phyloP scores from a whole-genome alignment of 441 rosid species.

The Erodium trifolium region DNA sequence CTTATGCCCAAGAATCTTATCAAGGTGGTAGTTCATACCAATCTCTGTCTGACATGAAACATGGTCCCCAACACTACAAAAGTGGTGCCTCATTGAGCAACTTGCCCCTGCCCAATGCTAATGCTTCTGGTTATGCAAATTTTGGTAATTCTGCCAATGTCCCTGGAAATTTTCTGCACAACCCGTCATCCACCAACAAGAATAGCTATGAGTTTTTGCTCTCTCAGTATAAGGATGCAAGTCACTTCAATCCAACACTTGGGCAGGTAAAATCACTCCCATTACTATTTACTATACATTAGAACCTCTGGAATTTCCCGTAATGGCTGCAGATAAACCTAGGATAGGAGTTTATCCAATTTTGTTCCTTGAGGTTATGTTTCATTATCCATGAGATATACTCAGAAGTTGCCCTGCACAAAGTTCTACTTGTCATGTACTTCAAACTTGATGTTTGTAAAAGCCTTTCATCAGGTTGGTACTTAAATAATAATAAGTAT shows the following conservation, averaged over 20 bases:
- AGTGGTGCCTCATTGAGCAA: slow-evolving; percentile 19
- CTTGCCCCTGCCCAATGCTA: slow-evolving; percentile 20
- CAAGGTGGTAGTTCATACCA: slow-evolving; percentile 18
- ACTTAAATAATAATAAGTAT: background rate
- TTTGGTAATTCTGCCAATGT: slow-evolving; percentile 18
- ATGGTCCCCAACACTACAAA: slow-evolving; percentile 15
- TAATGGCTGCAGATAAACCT: background rate
- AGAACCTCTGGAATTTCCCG: background rate
- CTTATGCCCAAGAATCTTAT: slow-evolving; percentile 25
- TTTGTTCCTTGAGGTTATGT: background rate
- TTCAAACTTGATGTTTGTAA: background rate
- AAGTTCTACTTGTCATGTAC: background rate
- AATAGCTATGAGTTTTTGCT: slow-evolving; percentile 23
- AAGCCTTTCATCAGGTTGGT: background rate
- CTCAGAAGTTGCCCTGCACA: background rate
- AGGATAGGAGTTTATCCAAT: background rate
- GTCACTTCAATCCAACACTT: slow-evolving; percentile 14
- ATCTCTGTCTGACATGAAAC: slow-evolving; percentile 22
- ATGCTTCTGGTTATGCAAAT: slow-evolving; percentile 24
- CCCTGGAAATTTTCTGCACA: slow-evolving; percentile 23
- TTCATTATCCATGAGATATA: background rate
- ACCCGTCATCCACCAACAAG: slow-evolving; percentile 16
- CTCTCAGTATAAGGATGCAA: slow-evolving; percentile 21
- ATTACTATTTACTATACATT: background rate
- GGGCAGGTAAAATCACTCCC: slow-evolving; percentile 29